Conservation (phyloP, 2,329 filamentous ascomycete species). For the Triangularia setosa region DNA sequence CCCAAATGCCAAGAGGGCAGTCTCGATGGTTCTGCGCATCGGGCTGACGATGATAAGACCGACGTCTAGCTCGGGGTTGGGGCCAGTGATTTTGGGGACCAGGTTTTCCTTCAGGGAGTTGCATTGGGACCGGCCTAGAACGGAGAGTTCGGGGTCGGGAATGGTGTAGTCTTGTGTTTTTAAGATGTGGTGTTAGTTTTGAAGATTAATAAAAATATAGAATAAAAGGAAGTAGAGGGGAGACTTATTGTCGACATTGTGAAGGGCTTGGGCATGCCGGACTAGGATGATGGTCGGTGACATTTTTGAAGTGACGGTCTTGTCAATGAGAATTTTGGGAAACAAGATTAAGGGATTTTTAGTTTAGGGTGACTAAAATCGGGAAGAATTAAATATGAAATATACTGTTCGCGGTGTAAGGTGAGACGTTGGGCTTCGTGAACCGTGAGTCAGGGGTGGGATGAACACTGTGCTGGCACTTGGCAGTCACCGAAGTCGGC, state of each 20-base stretch:
- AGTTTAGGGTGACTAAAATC: too few species aligned
- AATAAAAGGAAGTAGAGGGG: not conserved
- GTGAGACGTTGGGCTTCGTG: not conserved
- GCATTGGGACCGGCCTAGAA: constrained; percentile 49
- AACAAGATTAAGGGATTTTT: too few species aligned
- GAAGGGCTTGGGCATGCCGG: constrained; percentile 76
- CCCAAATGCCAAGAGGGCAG: constrained; percentile 53
- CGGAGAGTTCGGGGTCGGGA: constrained; percentile 49
- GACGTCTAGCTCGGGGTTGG: constrained; percentile 36
- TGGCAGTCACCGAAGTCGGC: not conserved
- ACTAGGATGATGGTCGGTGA: constrained; percentile 69
- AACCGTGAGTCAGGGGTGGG: constrained; percentile 3
- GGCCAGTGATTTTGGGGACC: constrained; percentile 36
- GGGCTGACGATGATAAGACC: constrained; percentile 59
- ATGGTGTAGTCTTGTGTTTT: constrained; percentile 43
- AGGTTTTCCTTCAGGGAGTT: constrained; percentile 41
- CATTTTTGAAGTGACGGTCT: too few species aligned
- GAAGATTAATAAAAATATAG: not conserved
- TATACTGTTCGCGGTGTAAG: not conserved
- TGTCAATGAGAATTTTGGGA: too few species aligned
- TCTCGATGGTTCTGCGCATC: constrained; percentile 63
- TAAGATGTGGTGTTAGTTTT: not conserved
- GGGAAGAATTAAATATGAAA: too few species aligned
- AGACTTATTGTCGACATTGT: constrained; percentile 51
- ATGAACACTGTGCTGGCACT: not conserved